phyloP scores from a whole-genome alignment of 176 grass and related monocot genomes.

The Tillandsia fasciculata region DNA sequence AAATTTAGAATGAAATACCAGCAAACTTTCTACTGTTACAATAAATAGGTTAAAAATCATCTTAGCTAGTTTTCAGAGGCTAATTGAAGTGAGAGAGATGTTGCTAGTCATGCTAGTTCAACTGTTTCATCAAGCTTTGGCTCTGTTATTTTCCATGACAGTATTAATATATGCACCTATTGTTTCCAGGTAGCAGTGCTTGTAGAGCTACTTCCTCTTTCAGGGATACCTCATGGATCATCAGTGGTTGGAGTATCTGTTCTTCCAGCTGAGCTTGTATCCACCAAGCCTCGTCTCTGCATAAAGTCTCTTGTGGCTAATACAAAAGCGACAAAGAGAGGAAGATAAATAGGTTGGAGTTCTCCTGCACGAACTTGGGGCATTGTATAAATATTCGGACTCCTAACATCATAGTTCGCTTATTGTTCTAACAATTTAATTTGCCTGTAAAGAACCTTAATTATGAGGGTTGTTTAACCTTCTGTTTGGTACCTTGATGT shows the following conservation, averaged over 20 bases:
- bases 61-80: not conserved
- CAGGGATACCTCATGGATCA: slow-evolving; percentile 53
- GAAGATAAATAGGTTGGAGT: not conserved
- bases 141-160: slow-evolving; percentile 23
- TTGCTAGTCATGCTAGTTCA: not conserved
- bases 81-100: not conserved
- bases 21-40: not conserved
- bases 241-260: slow-evolving; percentile 31
- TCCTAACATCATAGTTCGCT: too few species aligned
- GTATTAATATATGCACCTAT: not conserved
- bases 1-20: not conserved
- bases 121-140: slow-evolving; percentile 3
- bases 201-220: slow-evolving; percentile 67
- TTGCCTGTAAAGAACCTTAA: too few species aligned
- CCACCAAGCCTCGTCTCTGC: slow-evolving; percentile 47
- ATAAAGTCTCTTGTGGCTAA: slow-evolving; percentile 61
- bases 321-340: slow-evolving; percentile 31
- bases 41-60: too few species aligned
- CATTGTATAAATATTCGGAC: too few species aligned
- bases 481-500: too few species aligned
- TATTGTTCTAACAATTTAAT: too few species aligned
- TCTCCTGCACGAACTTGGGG: not conserved
- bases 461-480: too few species aligned
- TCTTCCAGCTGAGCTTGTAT: slow-evolving; percentile 33
- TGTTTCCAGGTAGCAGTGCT: slow-evolving; percentile 55